Evolutionary conservation across 192 early-diverging fungal species (phyloP).

Genomic region (Geranomyces michiganensis): DNA sequence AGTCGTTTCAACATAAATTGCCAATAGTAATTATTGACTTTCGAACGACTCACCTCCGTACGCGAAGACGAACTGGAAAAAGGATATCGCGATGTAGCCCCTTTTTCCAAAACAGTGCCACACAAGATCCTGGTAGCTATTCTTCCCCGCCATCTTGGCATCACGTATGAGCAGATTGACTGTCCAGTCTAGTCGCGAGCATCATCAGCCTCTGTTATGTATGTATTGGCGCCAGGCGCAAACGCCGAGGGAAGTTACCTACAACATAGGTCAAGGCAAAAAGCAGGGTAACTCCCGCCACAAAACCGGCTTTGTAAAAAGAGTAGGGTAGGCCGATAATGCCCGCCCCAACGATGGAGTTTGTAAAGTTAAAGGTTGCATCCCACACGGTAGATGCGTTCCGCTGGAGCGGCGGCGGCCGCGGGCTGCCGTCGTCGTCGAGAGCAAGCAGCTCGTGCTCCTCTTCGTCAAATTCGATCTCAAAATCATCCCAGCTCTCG

Average conservation of each 20-base stretch:
- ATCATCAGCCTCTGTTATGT: too few species aligned
- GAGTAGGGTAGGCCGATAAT: conserved; percentile 80
- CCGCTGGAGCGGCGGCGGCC: background rate
- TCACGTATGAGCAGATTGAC: conserved; percentile 69
- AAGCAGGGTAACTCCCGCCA: conserved; percentile 57
- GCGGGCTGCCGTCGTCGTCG: conserved; percentile 8
- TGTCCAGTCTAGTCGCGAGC: conserved; percentile 41
- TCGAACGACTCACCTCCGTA: conserved; percentile 69
- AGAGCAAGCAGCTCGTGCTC: conserved; percentile 35
- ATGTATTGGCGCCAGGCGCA: too few species aligned
- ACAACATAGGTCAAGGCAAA: conserved; percentile 60
- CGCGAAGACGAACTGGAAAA: conserved; percentile 92
- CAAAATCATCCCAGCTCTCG: conserved; percentile 32
- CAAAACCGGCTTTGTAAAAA: conserved; percentile 77
- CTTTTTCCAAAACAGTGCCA: conserved; percentile 78
- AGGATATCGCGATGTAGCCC: conserved; percentile 73
- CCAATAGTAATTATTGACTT: background rate
- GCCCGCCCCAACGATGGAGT: conserved; percentile 92
- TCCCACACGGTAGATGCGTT: conserved; percentile 33
- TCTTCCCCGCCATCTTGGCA: conserved; percentile 76
- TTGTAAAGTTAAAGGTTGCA: conserved; percentile 81
- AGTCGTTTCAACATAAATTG: conserved; percentile 1
- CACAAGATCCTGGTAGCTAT: conserved; percentile 83
- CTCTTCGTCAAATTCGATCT: conserved; percentile 20
- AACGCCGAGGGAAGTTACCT: conserved; percentile 45